These are phyloP conservation scores for Epichloe hybrida DNA, from an alignment of 2,329 filamentous ascomycete species.

Conservation along the genomic window DNA sequence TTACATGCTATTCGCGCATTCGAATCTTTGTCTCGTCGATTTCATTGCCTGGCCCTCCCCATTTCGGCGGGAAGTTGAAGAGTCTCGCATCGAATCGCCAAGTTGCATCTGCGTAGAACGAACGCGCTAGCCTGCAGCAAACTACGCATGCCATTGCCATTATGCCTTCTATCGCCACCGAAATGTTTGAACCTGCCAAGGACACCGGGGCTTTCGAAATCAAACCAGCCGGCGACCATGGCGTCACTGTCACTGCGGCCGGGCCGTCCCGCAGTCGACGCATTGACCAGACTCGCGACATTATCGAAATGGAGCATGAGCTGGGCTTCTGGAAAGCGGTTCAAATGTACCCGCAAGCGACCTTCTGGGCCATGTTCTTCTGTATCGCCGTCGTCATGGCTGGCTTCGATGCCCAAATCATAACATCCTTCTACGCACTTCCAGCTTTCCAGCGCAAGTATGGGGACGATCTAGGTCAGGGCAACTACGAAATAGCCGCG, in stretches of 20 bases:
- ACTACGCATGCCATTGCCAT: too few relatives aligned
- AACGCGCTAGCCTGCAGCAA: too few relatives aligned
- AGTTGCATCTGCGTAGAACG: too few relatives aligned
- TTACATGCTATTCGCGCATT: too few relatives aligned
- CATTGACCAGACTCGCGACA: conserved; percentile 12
- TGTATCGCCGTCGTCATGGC: conserved; percentile 18
- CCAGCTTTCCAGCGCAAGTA: conserved; percentile 19
- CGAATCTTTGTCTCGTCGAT: too few relatives aligned
- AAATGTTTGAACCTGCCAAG: neutral
- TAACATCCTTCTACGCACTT: conserved; percentile 26
- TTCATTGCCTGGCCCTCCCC: too few relatives aligned
- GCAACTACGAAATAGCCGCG: conserved; percentile 26
- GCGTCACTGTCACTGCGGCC: neutral
- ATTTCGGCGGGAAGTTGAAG: too few relatives aligned
- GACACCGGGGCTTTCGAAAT: neutral
- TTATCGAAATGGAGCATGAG: conserved; percentile 13
- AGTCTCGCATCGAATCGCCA: too few relatives aligned
- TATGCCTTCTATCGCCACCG: neutral
- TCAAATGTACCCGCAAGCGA: conserved; percentile 24
- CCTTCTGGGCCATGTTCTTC: conserved; percentile 17
- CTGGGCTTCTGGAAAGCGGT: conserved; percentile 17
- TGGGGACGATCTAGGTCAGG: conserved; percentile 17
- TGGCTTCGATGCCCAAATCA: conserved; percentile 22
- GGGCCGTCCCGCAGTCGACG: conserved; percentile 5
- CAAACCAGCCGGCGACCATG: neutral